These are phyloP conservation scores for Lablab purpureus DNA, from an alignment of 306 rosid genomes.

Conservation along the genomic window DNA sequence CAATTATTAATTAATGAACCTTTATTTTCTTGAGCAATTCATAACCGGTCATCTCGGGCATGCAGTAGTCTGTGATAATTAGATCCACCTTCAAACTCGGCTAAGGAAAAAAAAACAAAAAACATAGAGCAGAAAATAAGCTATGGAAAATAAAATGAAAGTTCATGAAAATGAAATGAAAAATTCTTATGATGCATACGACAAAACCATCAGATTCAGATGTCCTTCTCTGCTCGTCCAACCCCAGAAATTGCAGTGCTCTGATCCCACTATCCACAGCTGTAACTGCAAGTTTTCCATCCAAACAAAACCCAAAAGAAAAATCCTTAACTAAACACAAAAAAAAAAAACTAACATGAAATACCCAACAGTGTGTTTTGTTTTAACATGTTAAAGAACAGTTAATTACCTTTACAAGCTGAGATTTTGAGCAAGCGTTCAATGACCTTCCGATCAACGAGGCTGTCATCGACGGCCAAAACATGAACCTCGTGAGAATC, in stretches of 20 bases:
- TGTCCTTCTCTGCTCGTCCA: conserved; percentile 65
- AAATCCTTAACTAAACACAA: background rate
- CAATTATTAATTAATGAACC: conserved; percentile 49
- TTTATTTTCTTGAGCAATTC: conserved; percentile 92
- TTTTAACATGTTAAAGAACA: background rate
- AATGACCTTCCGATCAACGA: conserved; percentile 88
- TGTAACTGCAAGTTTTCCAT: conserved; percentile 67
- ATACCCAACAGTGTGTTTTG: background rate
- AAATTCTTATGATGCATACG: conserved; percentile 49
- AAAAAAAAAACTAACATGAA: background rate
- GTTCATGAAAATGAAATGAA: background rate
- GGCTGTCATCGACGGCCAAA: conserved; percentile 95
- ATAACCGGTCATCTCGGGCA: conserved; percentile 99
- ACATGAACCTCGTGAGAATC: conserved; percentile 78
- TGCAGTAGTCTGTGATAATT: conserved; percentile 94
- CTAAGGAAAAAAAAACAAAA: background rate
- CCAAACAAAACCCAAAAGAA: background rate
- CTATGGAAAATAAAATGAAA: background rate
- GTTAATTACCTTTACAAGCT: conserved; percentile 76
- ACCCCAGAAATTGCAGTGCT: conserved; percentile 87
- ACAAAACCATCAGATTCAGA: conserved; percentile 67
- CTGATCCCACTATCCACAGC: conserved; percentile 93
- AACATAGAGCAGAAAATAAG: conserved; percentile 17
- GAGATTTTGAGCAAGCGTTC: conserved; percentile 82
- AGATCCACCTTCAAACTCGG: conserved; percentile 89